Evolutionary conservation across 2,329 filamentous ascomycete species (phyloP), one percentile per base, ranked within the genome.

Genomic region (Eutypella sp.): DNA sequence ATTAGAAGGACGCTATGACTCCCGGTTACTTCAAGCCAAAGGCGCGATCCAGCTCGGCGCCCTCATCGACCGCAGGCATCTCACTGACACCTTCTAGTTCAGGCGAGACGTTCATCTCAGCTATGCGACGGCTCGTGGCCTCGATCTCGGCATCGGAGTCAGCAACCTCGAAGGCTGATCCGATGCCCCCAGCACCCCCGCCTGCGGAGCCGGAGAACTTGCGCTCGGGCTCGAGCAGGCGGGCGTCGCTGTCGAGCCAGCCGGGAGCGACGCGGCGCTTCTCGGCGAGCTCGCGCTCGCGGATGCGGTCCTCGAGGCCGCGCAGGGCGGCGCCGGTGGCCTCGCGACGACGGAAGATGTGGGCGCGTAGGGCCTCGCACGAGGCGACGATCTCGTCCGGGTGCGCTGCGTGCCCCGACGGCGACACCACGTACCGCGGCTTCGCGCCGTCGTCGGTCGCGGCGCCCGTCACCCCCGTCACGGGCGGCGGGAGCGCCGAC

Each of bases 371-470:
- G 7, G 86, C 84, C 50, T 79, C 78, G 69, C 92, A 96, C 20
- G 89, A 90, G 13, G 82, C 78, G 18, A 91, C 76, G 59, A 99
- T 95, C 55, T 91, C 85, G 57, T 90, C 82, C 1, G 93, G 90
- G 56, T 95, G 88, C 5, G 91, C 89, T 39, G 89, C 83, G 62
- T 91, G 87, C 24, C 87, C 89, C 0, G 88, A 84, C 10, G 77
- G 72, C 3, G 90, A 92, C 44, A 87, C 73, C 19, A 97, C 83
- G 67, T 95, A 96, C 53, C 77, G 78, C 24, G 75, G 76, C 55
- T 80, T 85, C n/a, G 68, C 51, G 59, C 67, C 47, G 59, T 67
- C 52, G 59, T 67, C 48, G 59, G 67, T 47, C 22, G 67, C 60
- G 18, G 67, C 49, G 42, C 53, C 62, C 13, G 65, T 65, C 18